Evolutionary conservation across 257 asterid species (phyloP), one percentile per base, ranked within the genome.

Genomic region (Rubia yunnanensis): DNA sequence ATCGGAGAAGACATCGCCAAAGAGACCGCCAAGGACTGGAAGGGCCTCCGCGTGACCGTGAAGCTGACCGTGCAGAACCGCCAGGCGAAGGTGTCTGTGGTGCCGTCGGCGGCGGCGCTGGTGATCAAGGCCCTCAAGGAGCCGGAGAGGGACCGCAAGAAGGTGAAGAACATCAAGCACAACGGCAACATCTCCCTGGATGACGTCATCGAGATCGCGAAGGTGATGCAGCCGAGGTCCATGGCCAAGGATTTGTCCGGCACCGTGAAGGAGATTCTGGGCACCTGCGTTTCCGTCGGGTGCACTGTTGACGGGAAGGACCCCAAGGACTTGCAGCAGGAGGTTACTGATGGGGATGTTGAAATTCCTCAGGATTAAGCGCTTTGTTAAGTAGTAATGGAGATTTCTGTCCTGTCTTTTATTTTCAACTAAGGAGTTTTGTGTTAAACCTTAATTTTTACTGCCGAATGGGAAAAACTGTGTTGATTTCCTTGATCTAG

Each of bases 11-110:
- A 85, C 56, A 85, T 85, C 46, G 88, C 91, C 10, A 85, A 85
- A 72, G 91, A 85, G 15, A 85, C 92, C 28, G 89, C 92, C 64
- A 85, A 85, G 74, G 92, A 85, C 77, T 85, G 92, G 92, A 85
- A 85, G 87, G 92, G 92, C n/a, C 89, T 85, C 57, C 89, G 89
- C 11, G 92, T 83, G 15, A 83, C 92, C 8, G 89, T 83, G 10
- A 85, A 85, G 67, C 85, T 85, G 66, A 85, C 88, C 3, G 91
- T 85, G 10, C 91, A 85, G 59, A 83, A 85, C 54, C 89, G 92
- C 24, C 92, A 85, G 80, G 92, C 92, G 0, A 85, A 85, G 74
- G 89, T 85, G 35, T 23, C 89, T 22, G 87, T 85, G 26, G 89
- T 85, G 53, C 89, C 92, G 13, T 85, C 92, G 8, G 92, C 89